These are phyloP conservation scores for Aegilops sharonensis DNA, from an alignment of 176 grass and related monocot genomes.

Conservation along the genomic window DNA sequence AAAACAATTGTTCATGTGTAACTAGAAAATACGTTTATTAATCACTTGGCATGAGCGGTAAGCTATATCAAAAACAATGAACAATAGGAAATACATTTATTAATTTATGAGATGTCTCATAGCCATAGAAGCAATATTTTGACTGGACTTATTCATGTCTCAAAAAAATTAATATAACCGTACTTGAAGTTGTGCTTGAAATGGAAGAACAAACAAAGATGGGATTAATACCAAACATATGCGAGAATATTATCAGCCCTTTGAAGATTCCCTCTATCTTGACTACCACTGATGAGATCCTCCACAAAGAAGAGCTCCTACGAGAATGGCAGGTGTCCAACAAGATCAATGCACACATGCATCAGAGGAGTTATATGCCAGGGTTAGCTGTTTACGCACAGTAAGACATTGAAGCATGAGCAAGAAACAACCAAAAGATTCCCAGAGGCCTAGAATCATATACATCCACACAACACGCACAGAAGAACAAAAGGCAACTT, in stretches of 20 bases:
- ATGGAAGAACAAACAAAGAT: not conserved
- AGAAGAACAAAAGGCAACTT: not conserved
- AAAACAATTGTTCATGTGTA: no score
- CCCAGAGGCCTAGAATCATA: not conserved
- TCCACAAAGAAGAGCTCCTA: slow-evolving; percentile 23
- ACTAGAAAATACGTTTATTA: no score
- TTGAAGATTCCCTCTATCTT: slow-evolving; percentile 92
- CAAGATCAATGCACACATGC: not conserved
- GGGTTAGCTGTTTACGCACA: not conserved
- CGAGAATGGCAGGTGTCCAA: not conserved
- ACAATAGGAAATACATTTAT: not conserved
- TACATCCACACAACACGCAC: not conserved
- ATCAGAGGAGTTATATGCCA: not conserved
- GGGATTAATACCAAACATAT: slow-evolving; percentile 67
- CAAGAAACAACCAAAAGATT: not conserved
- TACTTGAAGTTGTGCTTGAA: not conserved
- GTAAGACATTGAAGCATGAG: not conserved
- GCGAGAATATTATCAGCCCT: slow-evolving; percentile 77
- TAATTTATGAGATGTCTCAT: not conserved
- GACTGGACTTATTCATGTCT: not conserved
- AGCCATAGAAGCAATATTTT: not conserved
- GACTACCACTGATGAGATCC: slow-evolving; percentile 30
- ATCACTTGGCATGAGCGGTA: no score
- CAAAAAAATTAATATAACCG: not conserved
- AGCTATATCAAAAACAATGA: no score